Evolutionary conservation across 345 rosid species (phyloP), one percentile per base, ranked within the genome.

Genomic region (Brassica cretica): DNA sequence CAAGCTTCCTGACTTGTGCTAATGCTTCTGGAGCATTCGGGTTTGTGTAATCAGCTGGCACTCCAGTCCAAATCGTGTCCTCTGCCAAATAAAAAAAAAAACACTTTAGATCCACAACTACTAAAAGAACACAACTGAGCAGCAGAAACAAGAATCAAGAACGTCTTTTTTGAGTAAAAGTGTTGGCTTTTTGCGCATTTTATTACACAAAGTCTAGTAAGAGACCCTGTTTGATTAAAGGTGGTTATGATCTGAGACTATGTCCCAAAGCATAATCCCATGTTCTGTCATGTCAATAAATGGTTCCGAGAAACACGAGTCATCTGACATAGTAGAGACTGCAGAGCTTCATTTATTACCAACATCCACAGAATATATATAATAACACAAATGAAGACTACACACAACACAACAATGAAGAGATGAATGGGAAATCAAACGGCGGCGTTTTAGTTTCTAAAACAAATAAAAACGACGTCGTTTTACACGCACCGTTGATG

Each of bases 51-150:
- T 87, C 76, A n/a, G 88, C 88, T 2, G 97, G 95, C 46, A 66
- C 84, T 60, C 98, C 97, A 5, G 97, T 92, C 97, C 97, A 92
- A 7, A 92, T 85, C 3, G 97, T 89, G 70, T 92, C 97, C 86
- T 91, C 95, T 94, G 66, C 73, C 85, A 64, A 21, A 69, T 39
- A 33, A 70, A 53, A 68, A 7, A 7, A 25, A 27, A 1, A 25
- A 14, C 60, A 46, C 44, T 44, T 66, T 2, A 72, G 68, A 72
- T 72, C 76, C 62, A 25, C 16, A 56, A 27, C 19, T 16, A 30
- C 10, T 64, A 29, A 18, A 18, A 18, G 46, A 67, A 68, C 27
- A 64, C 25, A 70, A 65, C 37, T 33, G 5, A 63, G 27, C 7
- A 46, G 39, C 29, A 8, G 6, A 46, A 55, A 24, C 72, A 58